A percentile compares a stretch with the other conserved stretches of the same genome.
phyloP scores from a whole-genome alignment of 75 land plant genomes.

The Ceratopteris richardii region DNA sequence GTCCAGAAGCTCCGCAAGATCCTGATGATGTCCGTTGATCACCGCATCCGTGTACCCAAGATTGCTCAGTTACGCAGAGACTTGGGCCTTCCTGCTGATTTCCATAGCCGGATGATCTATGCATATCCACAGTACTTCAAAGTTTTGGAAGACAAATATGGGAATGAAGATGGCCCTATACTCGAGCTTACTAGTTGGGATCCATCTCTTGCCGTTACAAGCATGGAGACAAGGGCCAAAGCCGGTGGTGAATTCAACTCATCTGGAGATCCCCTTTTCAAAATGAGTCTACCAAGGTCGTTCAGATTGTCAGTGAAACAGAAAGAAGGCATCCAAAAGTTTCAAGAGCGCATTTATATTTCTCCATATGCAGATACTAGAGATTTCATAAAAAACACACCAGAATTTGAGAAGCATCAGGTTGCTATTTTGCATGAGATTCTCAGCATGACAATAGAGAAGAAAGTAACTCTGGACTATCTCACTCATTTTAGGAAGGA shows the following conservation, averaged over 20 bases:
- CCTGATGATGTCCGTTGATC: conserved; percentile 70
- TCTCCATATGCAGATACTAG: conserved; percentile 74
- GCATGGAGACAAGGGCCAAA: conserved; percentile 40
- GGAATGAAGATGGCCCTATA: conserved; percentile 11
- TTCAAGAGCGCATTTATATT: conserved; percentile 52
- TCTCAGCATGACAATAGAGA: conserved; percentile 69
- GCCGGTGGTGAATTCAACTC: conserved; percentile 2
- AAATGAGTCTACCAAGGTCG: conserved; percentile 39
- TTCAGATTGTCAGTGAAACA: conserved; percentile 36
- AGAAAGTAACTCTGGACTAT: conserved; percentile 53
- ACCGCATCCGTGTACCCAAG: conserved; percentile 41
- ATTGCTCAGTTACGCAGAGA: conserved; percentile 64
- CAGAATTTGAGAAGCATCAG: conserved; percentile 62
- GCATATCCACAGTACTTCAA: conserved; percentile 53
- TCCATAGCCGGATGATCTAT: conserved; percentile 39
- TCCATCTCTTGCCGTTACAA: conserved; percentile 63
- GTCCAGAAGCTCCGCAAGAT: conserved; percentile 56
- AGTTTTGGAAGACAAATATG: conserved; percentile 39
- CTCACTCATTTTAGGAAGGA: conserved; percentile 63
- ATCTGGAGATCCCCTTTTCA: conserved; percentile 23
- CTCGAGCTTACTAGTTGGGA: conserved; percentile 66
- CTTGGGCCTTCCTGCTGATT: conserved; percentile 62
- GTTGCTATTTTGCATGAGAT: conserved; percentile 70
- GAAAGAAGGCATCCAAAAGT: conserved; percentile 37
- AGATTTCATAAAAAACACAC: conserved; percentile 30